These are phyloP conservation scores for Cystobasidium pallidum DNA, from an alignment of 1,284 basidiomycete genomes.

Conservation along the genomic window DNA sequence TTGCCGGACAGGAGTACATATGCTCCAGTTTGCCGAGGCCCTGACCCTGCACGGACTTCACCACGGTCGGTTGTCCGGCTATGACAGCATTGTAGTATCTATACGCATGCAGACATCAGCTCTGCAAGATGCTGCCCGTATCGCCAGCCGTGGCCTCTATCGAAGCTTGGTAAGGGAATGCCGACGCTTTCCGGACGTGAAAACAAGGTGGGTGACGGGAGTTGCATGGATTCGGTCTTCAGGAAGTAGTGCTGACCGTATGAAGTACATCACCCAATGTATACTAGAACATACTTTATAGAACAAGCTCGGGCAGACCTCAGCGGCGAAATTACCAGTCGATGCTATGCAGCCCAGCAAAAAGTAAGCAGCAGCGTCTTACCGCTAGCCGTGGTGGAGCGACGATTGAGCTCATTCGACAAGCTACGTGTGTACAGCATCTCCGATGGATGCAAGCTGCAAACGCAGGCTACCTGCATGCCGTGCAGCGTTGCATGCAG, in stretches of 20 bases:
- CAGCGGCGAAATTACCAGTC: background rate
- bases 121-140: slow-evolving; percentile 8
- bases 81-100: background rate
- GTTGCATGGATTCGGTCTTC: background rate
- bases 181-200: slow-evolving; percentile 27
- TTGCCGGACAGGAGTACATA: background rate
- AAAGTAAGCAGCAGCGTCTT: background rate
- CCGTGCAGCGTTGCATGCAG: slow-evolving; percentile 68
- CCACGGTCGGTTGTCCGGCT: background rate
- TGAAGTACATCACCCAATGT: background rate
- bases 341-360: slow-evolving; percentile 8
- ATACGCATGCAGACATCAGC: slow-evolving; percentile 20
- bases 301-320: slow-evolving; percentile 4
- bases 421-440: slow-evolving; percentile 59
- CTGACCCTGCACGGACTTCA: background rate
- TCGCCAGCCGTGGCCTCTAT: slow-evolving; percentile 6
- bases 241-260: background rate
- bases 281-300: background rate
- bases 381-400: background rate
- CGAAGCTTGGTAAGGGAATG: slow-evolving; percentile 24
- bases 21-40: too few species aligned
- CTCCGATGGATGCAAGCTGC: slow-evolving; percentile 65
- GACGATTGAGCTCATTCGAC: background rate
- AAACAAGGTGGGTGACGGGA: slow-evolving; percentile 10
- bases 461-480: slow-evolving; percentile 62